These are phyloP conservation scores for Sphagnum tenellum DNA, from an alignment of 225 moss, liverwort and hornwort genomes.

Conservation along the genomic window DNA sequence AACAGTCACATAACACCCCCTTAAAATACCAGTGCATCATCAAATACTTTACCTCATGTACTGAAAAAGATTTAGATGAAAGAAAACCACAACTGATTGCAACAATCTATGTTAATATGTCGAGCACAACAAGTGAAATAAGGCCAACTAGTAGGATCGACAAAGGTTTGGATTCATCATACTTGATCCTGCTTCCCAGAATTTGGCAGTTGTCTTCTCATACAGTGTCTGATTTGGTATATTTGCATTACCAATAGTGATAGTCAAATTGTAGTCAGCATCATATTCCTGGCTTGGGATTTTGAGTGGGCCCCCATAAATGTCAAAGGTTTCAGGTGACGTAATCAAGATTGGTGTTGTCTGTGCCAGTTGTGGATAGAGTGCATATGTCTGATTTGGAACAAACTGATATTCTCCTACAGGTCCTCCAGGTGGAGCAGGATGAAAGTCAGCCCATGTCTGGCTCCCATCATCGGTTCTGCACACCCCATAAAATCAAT, in stretches of 20 bases:
- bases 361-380: conserved; percentile 59
- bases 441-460: conserved; percentile 44
- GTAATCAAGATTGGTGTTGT: conserved; percentile 43
- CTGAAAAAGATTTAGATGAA: too few relatives aligned
- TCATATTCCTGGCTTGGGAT: conserved; percentile 51
- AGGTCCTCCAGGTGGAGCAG: conserved; percentile 53
- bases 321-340: conserved; percentile 22
- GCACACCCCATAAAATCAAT: conserved; percentile 1
- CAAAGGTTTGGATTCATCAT: conserved; percentile 2
- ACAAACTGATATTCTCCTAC: conserved; percentile 64
- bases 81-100: too few relatives aligned
- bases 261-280: conserved; percentile 28
- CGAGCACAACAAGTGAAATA: too few relatives aligned
- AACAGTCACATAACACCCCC: too few relatives aligned
- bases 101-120: too few relatives aligned
- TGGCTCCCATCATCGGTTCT: conserved; percentile 71
- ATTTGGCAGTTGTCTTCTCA: conserved; percentile 31
- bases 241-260: conserved; percentile 52
- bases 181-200: conserved; percentile 85
- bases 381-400: conserved; percentile 48
- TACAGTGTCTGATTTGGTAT: conserved; percentile 35
- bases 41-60: too few relatives aligned
- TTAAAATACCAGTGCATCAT: too few relatives aligned
- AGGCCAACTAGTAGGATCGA: too few relatives aligned
- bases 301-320: conserved; percentile 33